A percentile compares a stretch with the other conserved stretches of the same genome.
Evolutionary conservation across 2,329 filamentous ascomycete species (phyloP).

Genomic region (Eutypella sp.): DNA sequence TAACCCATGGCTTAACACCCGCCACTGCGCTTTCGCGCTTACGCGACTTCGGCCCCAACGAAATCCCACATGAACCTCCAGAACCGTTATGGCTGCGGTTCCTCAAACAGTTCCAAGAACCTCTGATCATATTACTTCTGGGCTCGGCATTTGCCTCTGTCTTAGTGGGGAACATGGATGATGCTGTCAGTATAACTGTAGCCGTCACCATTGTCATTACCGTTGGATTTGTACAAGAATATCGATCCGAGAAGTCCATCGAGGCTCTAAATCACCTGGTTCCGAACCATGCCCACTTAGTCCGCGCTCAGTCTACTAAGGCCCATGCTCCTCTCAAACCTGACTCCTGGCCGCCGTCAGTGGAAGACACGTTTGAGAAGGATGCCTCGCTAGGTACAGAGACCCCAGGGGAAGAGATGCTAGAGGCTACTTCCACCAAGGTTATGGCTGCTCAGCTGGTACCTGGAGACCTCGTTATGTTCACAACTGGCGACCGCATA

Average conservation of each 20-base stretch:
- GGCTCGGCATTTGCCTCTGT: slow-evolving; percentile 85
- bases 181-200: slow-evolving; percentile 90
- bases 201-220: slow-evolving; percentile 96
- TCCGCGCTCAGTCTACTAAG: slow-evolving; percentile 54
- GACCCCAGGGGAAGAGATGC: slow-evolving; percentile 55
- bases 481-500: slow-evolving; percentile 93
- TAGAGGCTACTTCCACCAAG: slow-evolving; percentile 73
- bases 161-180: slow-evolving; percentile 87
- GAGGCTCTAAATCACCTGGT: slow-evolving; percentile 92
- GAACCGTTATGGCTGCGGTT: slow-evolving; percentile 96
- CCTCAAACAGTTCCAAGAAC: slow-evolving; percentile 93
- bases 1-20: slow-evolving; percentile 73
- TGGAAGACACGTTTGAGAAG: slow-evolving; percentile 41
- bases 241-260: slow-evolving; percentile 93
- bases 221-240: slow-evolving; percentile 96
- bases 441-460: slow-evolving; percentile 85
- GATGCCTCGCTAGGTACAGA: slow-evolving; percentile 46
- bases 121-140: slow-evolving; percentile 85
- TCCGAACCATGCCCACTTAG: slow-evolving; percentile 92
- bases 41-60: slow-evolving; percentile 80
- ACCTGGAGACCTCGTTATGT: slow-evolving; percentile 86
- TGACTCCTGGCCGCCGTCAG: slow-evolving; percentile 44
- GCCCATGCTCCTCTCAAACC: slow-evolving; percentile 28
- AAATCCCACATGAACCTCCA: slow-evolving; percentile 87
- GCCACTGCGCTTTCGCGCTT: slow-evolving; percentile 77